These are phyloP conservation scores for Chlamydomonas applanata DNA, from an alignment of 139 green algal species.

Conservation along the genomic window DNA sequence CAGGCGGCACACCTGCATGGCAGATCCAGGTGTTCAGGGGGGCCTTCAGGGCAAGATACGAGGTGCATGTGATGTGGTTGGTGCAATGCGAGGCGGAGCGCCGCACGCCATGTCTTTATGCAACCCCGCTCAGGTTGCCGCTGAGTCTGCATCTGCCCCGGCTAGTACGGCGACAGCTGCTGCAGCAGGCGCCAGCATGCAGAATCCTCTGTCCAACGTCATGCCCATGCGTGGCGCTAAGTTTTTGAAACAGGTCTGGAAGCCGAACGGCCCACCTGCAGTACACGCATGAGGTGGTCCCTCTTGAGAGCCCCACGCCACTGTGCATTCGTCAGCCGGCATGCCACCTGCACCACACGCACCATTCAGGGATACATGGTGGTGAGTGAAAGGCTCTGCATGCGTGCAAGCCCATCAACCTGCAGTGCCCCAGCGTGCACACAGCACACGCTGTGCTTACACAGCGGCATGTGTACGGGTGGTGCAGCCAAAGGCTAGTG, in stretches of 20 bases:
- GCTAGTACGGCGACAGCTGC: background rate
- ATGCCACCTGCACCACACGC: constrained; percentile 15
- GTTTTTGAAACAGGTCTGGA: constrained; percentile 22
- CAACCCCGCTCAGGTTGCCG: background rate
- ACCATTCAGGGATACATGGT: background rate
- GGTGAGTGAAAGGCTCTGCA: too few species aligned
- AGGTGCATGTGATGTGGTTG: too few species aligned
- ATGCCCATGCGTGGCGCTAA: too few species aligned
- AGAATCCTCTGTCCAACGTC: too few species aligned
- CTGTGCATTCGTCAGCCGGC: constrained; percentile 15
- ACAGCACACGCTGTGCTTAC: background rate
- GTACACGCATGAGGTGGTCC: constrained; percentile 43
- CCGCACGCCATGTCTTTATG: background rate
- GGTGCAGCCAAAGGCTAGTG: background rate
- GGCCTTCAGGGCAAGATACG: too few species aligned
- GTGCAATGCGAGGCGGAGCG: too few species aligned
- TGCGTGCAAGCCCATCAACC: too few species aligned
- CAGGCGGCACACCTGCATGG: constrained; percentile 15
- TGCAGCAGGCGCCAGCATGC: background rate
- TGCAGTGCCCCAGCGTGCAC: too few species aligned
- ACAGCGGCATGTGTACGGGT: background rate
- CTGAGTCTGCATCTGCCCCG: background rate
- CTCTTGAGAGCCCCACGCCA: constrained; percentile 19
- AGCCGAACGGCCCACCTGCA: constrained; percentile 35
- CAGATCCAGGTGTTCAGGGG: too few species aligned